phyloP scores from a whole-genome alignment of 768 basidiomycete genomes.

The Lentinula sp. region DNA sequence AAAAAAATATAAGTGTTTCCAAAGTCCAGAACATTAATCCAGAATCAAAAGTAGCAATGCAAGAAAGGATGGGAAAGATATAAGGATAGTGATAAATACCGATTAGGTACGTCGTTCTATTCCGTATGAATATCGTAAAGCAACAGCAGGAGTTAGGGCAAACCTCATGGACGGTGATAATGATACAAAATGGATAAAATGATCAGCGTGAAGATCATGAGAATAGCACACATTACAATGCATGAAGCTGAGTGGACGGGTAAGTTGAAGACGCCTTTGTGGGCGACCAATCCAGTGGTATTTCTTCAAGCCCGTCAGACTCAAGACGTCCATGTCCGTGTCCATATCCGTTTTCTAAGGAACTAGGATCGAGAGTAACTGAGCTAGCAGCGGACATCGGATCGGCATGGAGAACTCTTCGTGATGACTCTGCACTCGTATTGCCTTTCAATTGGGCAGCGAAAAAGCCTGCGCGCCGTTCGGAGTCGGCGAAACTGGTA shows the following conservation, averaged over 20 bases:
- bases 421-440: not conserved
- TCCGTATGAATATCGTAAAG: not conserved
- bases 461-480: not conserved
- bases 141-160: not conserved
- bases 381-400: not conserved
- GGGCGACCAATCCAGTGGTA: constrained; percentile 2
- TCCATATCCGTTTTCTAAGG: not conserved
- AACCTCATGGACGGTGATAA: not conserved
- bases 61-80: not conserved
- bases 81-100: not conserved
- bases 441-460: not conserved
- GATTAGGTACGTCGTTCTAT: not conserved
- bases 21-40: not conserved
- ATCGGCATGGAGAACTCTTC: not conserved
- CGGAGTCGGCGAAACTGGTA: not conserved
- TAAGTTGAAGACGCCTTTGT: not conserved
- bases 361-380: not conserved
- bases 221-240: not conserved
- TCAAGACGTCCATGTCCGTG: not conserved
- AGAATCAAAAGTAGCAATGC: not conserved
- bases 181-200: not conserved
- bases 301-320: not conserved
- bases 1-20: not conserved
- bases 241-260: not conserved
- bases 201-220: not conserved